phyloP scores from a whole-genome alignment of 805 yeast genomes.

The Metschnikowia cubensis region DNA sequence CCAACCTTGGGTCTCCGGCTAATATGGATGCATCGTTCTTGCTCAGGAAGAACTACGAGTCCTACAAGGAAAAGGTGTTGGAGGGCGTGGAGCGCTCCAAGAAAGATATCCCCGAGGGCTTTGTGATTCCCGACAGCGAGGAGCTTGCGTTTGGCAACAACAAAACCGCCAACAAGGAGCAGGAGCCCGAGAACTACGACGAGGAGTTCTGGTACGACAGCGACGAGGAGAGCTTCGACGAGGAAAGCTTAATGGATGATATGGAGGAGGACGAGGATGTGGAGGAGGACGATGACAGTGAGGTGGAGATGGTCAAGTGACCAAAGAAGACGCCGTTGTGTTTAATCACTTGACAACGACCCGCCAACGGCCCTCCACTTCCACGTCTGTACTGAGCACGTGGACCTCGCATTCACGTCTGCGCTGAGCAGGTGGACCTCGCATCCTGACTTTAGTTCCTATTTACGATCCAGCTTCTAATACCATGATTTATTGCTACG shows the following conservation, averaged over 20 bases:
- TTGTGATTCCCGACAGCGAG: slow-evolving; percentile 71
- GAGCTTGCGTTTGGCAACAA: slow-evolving; percentile 38
- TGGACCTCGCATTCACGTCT: no score
- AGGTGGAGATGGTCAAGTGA: slow-evolving; percentile 18
- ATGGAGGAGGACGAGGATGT: slow-evolving; percentile 52
- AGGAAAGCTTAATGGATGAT: slow-evolving; percentile 46
- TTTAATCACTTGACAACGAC: not conserved
- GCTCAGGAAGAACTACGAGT: slow-evolving; percentile 76
- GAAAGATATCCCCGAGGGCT: slow-evolving; percentile 82
- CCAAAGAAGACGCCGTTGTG: not conserved
- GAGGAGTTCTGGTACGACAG: slow-evolving; percentile 82
- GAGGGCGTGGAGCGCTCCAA: slow-evolving; percentile 82
- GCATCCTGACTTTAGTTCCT: slow-evolving; percentile 5
- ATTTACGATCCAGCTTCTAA: slow-evolving; percentile 5
- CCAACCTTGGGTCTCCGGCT: slow-evolving; percentile 90
- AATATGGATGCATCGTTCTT: slow-evolving; percentile 94
- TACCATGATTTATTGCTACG: slow-evolving; percentile 2
- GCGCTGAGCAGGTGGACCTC: not conserved
- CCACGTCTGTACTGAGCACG: not conserved
- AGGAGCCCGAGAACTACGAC: slow-evolving; percentile 57
- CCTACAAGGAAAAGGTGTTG: slow-evolving; percentile 68
- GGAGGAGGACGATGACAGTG: slow-evolving; percentile 40
- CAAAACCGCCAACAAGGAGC: slow-evolving; percentile 35
- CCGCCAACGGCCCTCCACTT: no score
- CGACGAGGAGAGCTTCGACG: slow-evolving; percentile 45